Percentiles rank a stretch among this genome's conserved stretches.
Evolutionary conservation across 305 asterid genomes (phyloP).

Genomic region (Solanum chacoense): DNA sequence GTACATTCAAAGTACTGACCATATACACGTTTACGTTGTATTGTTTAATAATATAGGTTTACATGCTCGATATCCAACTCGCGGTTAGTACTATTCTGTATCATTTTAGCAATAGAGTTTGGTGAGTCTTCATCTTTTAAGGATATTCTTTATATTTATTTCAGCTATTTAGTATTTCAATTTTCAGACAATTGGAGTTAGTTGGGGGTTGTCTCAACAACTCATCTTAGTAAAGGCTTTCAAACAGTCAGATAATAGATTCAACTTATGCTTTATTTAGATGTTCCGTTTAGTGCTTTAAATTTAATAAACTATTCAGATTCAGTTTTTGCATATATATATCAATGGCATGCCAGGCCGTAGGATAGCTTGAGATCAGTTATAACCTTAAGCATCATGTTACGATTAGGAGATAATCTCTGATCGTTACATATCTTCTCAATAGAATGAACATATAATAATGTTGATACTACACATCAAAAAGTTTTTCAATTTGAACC

Average conservation of each 20-base stretch:
- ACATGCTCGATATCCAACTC: not conserved
- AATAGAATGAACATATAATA: not conserved
- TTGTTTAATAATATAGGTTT: too few species aligned
- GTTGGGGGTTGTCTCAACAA: not conserved
- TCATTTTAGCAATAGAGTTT: not conserved
- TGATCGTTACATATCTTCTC: not conserved
- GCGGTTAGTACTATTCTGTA: not conserved
- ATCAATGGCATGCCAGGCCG: not conserved
- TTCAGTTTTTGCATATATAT: not conserved
- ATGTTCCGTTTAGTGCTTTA: not conserved
- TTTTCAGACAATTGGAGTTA: not conserved
- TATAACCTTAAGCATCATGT: not conserved
- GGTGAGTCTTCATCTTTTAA: not conserved
- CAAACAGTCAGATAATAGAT: not conserved
- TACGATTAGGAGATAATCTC: not conserved
- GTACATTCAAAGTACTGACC: too few species aligned
- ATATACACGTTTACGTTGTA: too few species aligned
- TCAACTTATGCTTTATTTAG: not conserved
- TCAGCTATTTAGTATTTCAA: not conserved
- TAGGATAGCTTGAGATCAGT: not conserved
- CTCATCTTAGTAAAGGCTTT: not conserved
- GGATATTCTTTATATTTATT: too few species aligned
- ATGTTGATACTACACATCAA: not conserved
- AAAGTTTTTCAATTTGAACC: not conserved
- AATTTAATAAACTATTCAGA: not conserved